Conservation (phyloP, 73 alveolate species). For the Paraurostyla sp. region DNA sequence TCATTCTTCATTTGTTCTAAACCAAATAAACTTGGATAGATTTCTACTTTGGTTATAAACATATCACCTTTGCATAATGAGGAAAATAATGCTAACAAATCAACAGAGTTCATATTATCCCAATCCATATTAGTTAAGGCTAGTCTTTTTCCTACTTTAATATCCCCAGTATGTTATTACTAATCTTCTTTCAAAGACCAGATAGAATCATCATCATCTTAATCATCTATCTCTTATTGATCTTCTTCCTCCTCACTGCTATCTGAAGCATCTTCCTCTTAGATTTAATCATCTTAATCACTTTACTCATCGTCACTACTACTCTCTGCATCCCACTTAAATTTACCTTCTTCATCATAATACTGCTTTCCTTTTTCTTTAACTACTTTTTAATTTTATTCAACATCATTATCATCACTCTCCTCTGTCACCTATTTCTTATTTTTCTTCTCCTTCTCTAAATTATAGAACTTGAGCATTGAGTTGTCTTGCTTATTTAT, state of each 20-base stretch:
- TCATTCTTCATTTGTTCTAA: slow-evolving; percentile 91
- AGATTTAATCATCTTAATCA: slow-evolving; percentile 69
- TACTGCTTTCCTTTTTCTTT: slow-evolving; percentile 8
- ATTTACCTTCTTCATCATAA: slow-evolving; percentile 54
- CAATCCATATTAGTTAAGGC: slow-evolving; percentile 96
- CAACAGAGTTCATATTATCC: slow-evolving; percentile 92
- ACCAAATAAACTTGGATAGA: slow-evolving; percentile 95
- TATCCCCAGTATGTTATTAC: slow-evolving; percentile 73
- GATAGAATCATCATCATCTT: slow-evolving; percentile 71
- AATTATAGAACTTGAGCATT: slow-evolving; percentile 32
- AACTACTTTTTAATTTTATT: slow-evolving; percentile 74
- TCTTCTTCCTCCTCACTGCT: slow-evolving; percentile 62
- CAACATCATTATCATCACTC: slow-evolving; percentile 73
- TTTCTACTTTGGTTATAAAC: slow-evolving; percentile 85
- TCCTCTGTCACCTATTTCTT: slow-evolving; percentile 49
- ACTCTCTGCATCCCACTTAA: slow-evolving; percentile 56
- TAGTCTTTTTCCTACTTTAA: slow-evolving; percentile 84
- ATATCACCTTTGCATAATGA: slow-evolving; percentile 92
- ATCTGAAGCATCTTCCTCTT: slow-evolving; percentile 48
- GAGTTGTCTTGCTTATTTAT: slow-evolving; percentile 29
- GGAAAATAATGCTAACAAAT: slow-evolving; percentile 87
- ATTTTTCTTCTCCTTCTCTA: neutral
- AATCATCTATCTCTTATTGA: slow-evolving; percentile 72
- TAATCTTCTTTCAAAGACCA: slow-evolving; percentile 71
- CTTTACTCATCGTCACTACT: slow-evolving; percentile 65